A percentile compares a stretch with the other conserved stretches of the same genome.
Conservation (phyloP, 1,284 basidiomycete species). For the Cutaneotrichosporon sp. region DNA sequence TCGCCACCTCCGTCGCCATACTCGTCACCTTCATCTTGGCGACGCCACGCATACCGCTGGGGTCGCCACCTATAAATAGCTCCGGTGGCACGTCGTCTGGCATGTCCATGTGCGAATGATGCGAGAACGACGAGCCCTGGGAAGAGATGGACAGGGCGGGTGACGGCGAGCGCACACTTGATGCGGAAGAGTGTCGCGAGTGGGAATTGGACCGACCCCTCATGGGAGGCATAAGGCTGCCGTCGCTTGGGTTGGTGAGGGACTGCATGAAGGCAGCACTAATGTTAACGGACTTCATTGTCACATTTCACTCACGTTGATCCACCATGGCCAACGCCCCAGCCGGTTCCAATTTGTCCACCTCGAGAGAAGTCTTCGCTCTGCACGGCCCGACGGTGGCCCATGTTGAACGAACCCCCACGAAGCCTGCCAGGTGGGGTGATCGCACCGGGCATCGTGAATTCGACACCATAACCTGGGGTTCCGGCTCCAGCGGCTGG, state of each 20-base stretch:
- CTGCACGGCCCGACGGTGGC: conserved; percentile 38
- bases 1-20: conserved; percentile 87
- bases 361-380: conserved; percentile 43
- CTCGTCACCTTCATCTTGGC: conserved; percentile 91
- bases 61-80: conserved; percentile 9
- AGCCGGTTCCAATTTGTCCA: conserved; percentile 31
- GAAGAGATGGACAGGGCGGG: conserved; percentile 43
- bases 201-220: conserved; percentile 34
- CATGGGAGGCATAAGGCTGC: conserved; percentile 40
- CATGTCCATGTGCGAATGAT: conserved; percentile 39
- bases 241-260: conserved; percentile 42
- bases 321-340: conserved; percentile 42
- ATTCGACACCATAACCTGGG: conserved; percentile 43
- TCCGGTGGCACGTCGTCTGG: conserved; percentile 27
- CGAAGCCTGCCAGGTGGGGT: conserved; percentile 23
- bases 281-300: conserved; percentile 11
- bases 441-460: conserved; percentile 25
- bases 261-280: conserved; percentile 44
- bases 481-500: conserved; percentile 43
- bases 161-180: conserved; percentile 38
- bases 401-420: conserved; percentile 20
- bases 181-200: conserved; percentile 40
- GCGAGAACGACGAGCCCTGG: conserved; percentile 38
- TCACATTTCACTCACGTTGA: conserved; percentile 37
- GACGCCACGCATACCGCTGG: conserved; percentile 51